Evolutionary conservation across 306 rosid species (phyloP), one percentile per base, ranked within the genome.

Genomic region (Vicia faba): DNA sequence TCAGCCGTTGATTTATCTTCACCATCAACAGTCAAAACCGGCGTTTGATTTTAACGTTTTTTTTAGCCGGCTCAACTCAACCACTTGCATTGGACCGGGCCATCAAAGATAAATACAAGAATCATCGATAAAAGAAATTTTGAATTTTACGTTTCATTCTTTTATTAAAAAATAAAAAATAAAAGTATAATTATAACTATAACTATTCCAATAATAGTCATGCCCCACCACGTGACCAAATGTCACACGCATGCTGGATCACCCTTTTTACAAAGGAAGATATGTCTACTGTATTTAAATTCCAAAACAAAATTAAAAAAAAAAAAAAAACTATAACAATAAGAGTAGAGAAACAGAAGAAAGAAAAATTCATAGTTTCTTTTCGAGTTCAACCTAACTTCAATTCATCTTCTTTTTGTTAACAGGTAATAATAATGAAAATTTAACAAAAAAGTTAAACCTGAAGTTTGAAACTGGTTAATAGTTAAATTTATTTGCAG

Each of bases 181-280:
- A 11, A 25, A 46, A 23, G 2, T 1, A 61, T 63, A 39, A 25
- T 11, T 5, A 4, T 8, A 44, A 44, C 49, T 14, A 49, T 49
- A 49, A 49, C 55, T 1, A 49, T 7, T 70, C 62, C 40, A 73
- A 68, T 80, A 82, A 81, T 74, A 76, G 87, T 70, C 84, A 82
- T 53, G 85, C 78, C 79, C 73, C 81, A 59, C 71, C 78, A 72
- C 60, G 68, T 71, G 76, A 71, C 80, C 85, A 49, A 58, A 78
- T 83, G 76, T 84, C 84, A 70, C 73, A 59, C 80, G 74, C 79
- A 41, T 71, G 64, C 53, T 29, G 70, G 29, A 66, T 31, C 64
- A 41, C 59, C 56, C 41, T 29, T 55, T 46, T 46, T 15, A 26
- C 23, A 7, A 15, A 61, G 50, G 4, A 58, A 43, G 26, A 70